phyloP scores from a whole-genome alignment of 2,329 filamentous ascomycete species.

The Lojkania enalia region DNA sequence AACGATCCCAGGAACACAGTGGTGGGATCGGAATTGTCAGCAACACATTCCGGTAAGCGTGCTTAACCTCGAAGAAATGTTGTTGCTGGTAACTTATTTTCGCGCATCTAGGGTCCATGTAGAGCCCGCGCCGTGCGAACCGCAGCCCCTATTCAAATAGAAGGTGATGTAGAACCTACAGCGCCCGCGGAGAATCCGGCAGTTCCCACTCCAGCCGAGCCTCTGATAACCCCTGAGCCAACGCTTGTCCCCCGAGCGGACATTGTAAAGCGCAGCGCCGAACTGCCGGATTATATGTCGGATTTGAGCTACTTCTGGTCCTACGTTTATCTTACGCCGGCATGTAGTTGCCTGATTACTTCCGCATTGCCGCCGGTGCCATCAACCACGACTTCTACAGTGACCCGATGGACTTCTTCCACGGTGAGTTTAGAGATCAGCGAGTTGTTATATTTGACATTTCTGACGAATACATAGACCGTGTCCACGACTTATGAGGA shows the following conservation, averaged over 20 bases:
- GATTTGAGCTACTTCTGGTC: constrained; percentile 19
- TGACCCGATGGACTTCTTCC: constrained; percentile 13
- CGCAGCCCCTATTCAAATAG: neutral
- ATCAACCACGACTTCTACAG: constrained; percentile 11
- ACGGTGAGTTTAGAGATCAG: too few relatives aligned
- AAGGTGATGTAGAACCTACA: too few relatives aligned
- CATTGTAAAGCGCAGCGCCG: constrained; percentile 13
- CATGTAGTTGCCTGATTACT: constrained; percentile 21
- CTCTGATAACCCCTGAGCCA: constrained; percentile 10
- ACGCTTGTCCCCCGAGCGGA: neutral
- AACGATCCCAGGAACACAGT: constrained; percentile 14
- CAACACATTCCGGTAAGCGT: constrained; percentile 11
- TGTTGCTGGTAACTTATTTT: neutral
- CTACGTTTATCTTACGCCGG: constrained; percentile 16
- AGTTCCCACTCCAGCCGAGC: constrained; percentile 4
- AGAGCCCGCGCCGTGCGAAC: neutral
- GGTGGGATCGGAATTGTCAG: constrained; percentile 21
- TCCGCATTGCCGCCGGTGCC: constrained; percentile 13
- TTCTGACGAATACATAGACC: constrained; percentile 7
- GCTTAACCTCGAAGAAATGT: neutral
- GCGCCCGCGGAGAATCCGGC: constrained; percentile 16
- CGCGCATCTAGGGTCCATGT: neutral
- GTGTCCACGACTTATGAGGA: constrained; percentile 18
- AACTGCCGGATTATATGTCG: constrained; percentile 14
- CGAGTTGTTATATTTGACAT: too few relatives aligned